Evolutionary conservation across 2,329 filamentous ascomycete genomes (phyloP).

Genomic region (Hypoxylon sp.): DNA sequence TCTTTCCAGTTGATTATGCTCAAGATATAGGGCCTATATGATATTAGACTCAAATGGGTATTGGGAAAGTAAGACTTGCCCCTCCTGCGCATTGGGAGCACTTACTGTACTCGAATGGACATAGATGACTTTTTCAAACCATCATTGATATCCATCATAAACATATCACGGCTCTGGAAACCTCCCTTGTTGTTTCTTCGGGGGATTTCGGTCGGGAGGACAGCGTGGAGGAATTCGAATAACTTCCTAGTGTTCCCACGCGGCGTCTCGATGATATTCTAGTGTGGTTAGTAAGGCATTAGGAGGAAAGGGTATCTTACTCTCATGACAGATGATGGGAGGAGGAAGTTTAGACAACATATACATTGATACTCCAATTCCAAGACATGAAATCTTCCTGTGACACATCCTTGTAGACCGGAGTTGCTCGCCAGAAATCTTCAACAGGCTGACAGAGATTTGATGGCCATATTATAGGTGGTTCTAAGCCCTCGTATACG

Average conservation of each 20-base stretch:
- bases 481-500: neutral
- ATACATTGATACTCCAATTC: slow-evolving; percentile 43
- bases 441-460: neutral
- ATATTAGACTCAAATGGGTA: slow-evolving; percentile 31
- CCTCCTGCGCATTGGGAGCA: slow-evolving; percentile 3
- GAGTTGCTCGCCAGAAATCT: slow-evolving; percentile 42
- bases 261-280: slow-evolving; percentile 63
- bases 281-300: slow-evolving; percentile 45
- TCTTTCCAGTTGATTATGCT: slow-evolving; percentile 70
- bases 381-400: slow-evolving; percentile 42
- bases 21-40: slow-evolving; percentile 65
- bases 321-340: neutral
- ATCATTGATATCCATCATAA: slow-evolving; percentile 64
- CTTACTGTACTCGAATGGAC: slow-evolving; percentile 68
- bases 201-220: slow-evolving; percentile 64
- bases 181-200: slow-evolving; percentile 45
- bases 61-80: neutral
- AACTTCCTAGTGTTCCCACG: slow-evolving; percentile 59
- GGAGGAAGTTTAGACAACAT: neutral
- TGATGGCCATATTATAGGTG: neutral
- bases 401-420: slow-evolving; percentile 34
- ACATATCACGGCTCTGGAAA: slow-evolving; percentile 62
- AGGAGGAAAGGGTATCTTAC: neutral
- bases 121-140: slow-evolving; percentile 68
- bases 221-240: slow-evolving; percentile 60